A percentile compares a stretch with the other conserved stretches of the same genome.
Evolutionary conservation across 2,329 filamentous ascomycete genomes (phyloP).

Genomic region (Furcasterigmium sp.): DNA sequence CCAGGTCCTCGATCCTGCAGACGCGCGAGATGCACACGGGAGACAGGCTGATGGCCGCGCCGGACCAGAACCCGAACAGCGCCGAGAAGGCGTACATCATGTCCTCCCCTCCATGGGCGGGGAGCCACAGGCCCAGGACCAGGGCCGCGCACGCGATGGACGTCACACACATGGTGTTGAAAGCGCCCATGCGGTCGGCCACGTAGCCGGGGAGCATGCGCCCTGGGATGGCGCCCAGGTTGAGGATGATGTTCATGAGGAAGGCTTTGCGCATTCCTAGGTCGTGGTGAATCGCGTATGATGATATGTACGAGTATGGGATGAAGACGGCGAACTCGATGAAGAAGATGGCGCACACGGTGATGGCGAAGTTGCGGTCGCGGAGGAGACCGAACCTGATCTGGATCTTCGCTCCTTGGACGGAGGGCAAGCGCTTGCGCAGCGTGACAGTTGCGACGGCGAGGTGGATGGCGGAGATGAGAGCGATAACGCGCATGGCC

Average conservation of each 20-base stretch:
- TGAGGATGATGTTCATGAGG: slow-evolving; percentile 64
- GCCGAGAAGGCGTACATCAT: slow-evolving; percentile 56
- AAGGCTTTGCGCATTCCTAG: slow-evolving; percentile 53
- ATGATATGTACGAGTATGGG: slow-evolving; percentile 64
- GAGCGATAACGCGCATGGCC: slow-evolving; percentile 22
- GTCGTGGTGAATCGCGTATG: slow-evolving; percentile 53
- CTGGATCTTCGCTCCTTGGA: slow-evolving; percentile 31
- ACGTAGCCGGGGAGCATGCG: slow-evolving; percentile 62
- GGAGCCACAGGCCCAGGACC: slow-evolving; percentile 60
- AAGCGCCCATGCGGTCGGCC: slow-evolving; percentile 63
- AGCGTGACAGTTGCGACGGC: slow-evolving; percentile 21
- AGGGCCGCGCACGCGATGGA: slow-evolving; percentile 36
- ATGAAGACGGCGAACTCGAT: slow-evolving; percentile 58
- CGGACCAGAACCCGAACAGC: slow-evolving; percentile 66
- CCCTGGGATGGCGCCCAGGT: slow-evolving; percentile 62
- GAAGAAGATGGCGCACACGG: slow-evolving; percentile 50
- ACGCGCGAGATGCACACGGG: slow-evolving; percentile 69
- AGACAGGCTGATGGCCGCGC: slow-evolving; percentile 63
- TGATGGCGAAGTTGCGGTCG: slow-evolving; percentile 44
- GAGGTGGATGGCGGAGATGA: slow-evolving; percentile 16
- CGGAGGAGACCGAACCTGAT: slow-evolving; percentile 48
- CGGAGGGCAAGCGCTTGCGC: slow-evolving; percentile 42
- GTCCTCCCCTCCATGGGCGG: slow-evolving; percentile 31
- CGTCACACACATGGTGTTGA: slow-evolving; percentile 62
- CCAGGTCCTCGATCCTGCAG: slow-evolving; percentile 64